phyloP scores from a whole-genome alignment of 768 basidiomycete genomes.

The Suillus americanus region DNA sequence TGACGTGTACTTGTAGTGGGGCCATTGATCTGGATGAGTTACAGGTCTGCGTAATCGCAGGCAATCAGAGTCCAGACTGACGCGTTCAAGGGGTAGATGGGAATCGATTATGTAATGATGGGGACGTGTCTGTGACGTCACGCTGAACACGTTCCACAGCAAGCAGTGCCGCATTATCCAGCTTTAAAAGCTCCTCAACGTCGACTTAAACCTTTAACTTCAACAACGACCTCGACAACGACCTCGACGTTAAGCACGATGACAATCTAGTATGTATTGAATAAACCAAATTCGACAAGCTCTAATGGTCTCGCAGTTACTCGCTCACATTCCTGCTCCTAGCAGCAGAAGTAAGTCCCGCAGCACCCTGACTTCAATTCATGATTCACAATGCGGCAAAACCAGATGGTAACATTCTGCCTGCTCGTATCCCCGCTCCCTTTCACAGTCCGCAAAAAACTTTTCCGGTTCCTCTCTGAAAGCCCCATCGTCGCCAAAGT shows the following conservation, averaged over 20 bases:
- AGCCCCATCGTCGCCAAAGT: conserved; percentile 76
- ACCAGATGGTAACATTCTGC: conserved; percentile 80
- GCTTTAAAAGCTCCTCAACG: neutral
- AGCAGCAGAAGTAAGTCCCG: conserved; percentile 57
- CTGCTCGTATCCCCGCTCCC: conserved; percentile 85
- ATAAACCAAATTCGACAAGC: neutral
- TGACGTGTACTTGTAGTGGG: conserved; percentile 75
- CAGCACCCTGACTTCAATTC: neutral
- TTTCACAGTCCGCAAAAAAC: conserved; percentile 61
- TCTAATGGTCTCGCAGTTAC: conserved; percentile 48
- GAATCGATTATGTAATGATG: conserved; percentile 29
- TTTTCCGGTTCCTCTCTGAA: conserved; percentile 73
- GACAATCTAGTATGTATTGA: conserved; percentile 46
- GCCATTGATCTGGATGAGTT: conserved; percentile 45
- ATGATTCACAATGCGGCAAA: neutral
- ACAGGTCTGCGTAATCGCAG: conserved; percentile 4
- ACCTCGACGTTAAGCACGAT: conserved; percentile 27
- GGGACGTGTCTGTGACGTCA: conserved; percentile 24
- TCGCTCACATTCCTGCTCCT: conserved; percentile 79
- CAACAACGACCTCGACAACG: neutral
- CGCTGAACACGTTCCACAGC: conserved; percentile 21
- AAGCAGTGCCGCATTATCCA: neutral
- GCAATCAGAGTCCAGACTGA: conserved; percentile 7
- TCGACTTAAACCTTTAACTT: neutral
- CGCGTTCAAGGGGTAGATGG: conserved; percentile 20